A percentile compares a stretch with the other conserved stretches of the same genome.
Conservation (phyloP, 768 basidiomycete genomes). For the Omphalotus guepiniiformis region DNA sequence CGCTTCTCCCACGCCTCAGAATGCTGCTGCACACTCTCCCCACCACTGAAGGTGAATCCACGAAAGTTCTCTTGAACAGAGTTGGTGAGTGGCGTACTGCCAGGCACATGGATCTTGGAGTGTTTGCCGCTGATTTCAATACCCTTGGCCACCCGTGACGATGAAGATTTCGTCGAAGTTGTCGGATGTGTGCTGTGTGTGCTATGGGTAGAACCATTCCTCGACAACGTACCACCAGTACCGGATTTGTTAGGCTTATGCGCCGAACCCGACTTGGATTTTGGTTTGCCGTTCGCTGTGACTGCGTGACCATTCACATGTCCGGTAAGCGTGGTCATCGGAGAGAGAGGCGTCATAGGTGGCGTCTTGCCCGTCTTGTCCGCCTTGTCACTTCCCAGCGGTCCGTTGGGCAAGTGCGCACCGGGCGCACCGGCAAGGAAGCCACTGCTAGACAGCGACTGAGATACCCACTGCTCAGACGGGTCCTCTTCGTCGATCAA, state of each 20-base stretch:
- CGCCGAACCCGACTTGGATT: no score
- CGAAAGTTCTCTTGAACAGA: slow-evolving; percentile 96
- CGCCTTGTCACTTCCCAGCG: slow-evolving; percentile 58
- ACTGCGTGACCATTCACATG: no score
- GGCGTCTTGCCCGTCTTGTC: slow-evolving; percentile 7
- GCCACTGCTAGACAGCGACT: slow-evolving; percentile 31
- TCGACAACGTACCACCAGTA: slow-evolving; percentile 7
- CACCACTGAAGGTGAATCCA: slow-evolving; percentile 87
- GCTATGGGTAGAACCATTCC: slow-evolving; percentile 4
- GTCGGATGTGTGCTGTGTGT: background rate
- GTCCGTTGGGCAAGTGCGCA: slow-evolving; percentile 69
- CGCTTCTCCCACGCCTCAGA: slow-evolving; percentile 30
- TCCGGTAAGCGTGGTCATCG: slow-evolving; percentile 5
- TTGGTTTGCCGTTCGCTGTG: no score
- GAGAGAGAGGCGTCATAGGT: slow-evolving; percentile 6
- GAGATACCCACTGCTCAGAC: slow-evolving; percentile 50
- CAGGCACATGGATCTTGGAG: slow-evolving; percentile 41
- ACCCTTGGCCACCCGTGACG: slow-evolving; percentile 24
- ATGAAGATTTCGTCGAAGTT: slow-evolving; percentile 3
- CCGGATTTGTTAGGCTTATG: no score
- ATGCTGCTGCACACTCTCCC: slow-evolving; percentile 55
- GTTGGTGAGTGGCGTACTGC: slow-evolving; percentile 70
- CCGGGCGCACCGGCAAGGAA: background rate
- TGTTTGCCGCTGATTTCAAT: slow-evolving; percentile 53
- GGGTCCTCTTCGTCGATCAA: slow-evolving; percentile 28